phyloP scores from a whole-genome alignment of 805 yeast genomes.

The Ogataea allantospora region DNA sequence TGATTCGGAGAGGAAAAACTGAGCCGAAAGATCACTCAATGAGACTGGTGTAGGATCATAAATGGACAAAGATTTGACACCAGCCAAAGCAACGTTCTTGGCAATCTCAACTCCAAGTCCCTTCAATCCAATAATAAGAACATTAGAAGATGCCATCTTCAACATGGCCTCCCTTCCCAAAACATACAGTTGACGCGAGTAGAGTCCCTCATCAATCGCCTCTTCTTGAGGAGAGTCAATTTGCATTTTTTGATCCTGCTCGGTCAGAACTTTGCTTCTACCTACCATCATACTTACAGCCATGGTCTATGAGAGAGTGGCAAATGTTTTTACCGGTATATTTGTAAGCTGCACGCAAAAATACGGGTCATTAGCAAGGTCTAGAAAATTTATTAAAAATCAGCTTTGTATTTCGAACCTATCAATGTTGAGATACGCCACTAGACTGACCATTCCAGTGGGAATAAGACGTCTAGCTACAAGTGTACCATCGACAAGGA shows the following conservation, averaged over 20 bases:
- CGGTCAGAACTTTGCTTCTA: not conserved
- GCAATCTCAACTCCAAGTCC: conserved; percentile 97
- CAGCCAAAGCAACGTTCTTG: conserved; percentile 93
- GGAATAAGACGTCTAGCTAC: conserved; percentile 17
- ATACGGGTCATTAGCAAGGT: conserved; percentile 5
- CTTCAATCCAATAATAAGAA: conserved; percentile 83
- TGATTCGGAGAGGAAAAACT: conserved; percentile 69
- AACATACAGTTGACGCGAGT: conserved; percentile 95
- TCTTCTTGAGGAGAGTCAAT: conserved; percentile 39
- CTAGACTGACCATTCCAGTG: not conserved
- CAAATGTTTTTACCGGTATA: conserved; percentile 3
- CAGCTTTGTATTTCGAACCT: not conserved
- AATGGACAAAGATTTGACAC: conserved; percentile 86
- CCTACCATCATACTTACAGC: conserved; percentile 3
- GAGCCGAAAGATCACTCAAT: conserved; percentile 78
- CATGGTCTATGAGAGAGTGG: conserved; percentile 6
- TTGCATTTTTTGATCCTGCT: conserved; percentile 40
- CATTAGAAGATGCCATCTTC: conserved; percentile 91
- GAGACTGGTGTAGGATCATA: conserved; percentile 75
- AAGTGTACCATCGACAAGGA: conserved; percentile 48
- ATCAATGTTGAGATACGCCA: conserved; percentile 10
- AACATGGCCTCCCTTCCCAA: conserved; percentile 98
- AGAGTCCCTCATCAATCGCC: conserved; percentile 87
- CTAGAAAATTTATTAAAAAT: conserved; percentile 3
- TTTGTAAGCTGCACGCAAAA: conserved; percentile 2